Evolutionary conservation across 164 flowering plant genomes (phyloP), one percentile per base, ranked within the genome.

Genomic region (Stephania cephalantha): DNA sequence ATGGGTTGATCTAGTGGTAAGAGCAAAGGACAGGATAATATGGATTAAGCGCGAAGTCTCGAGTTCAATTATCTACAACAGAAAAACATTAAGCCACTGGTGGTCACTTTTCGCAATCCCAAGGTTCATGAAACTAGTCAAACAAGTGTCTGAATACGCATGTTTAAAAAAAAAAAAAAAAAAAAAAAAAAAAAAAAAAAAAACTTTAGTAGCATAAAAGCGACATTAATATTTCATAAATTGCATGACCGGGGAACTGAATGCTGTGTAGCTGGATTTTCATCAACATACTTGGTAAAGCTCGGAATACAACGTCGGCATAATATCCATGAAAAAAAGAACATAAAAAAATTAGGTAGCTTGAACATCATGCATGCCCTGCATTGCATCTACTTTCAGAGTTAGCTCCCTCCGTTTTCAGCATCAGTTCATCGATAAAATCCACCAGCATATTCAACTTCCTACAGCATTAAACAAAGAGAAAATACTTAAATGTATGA

Each of bases 371-470:
- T 3, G 20, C 20, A 55, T 55, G 61, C 18, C 25, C 25, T 25
- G 25, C 20, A 58, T 58, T 9, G n/a, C 64, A 15, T 58, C 20
- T 58, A 58, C 18, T 58, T n/a, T 58, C 64, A 58, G 17, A 58
- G 13, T 15, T 58, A 58, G n/a, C 55, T 3, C 13, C 11, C 64
- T 58, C 5, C 18, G 64, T 58, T 58, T 58, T n/a, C 64, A 66
- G 69, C 66, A 30, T 69, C 70, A 69, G 22, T 17, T 29, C 44
- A 73, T 31, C 12, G 75, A 75, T 65, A 78, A 35, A n/a, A 77
- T 18, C 83, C 83, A 64, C 81, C 78, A 22, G 81, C 78, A 48
- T 50, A 81, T 58, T 81, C 83, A 65, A 78, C 81, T 72, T 81
- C 83, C 83, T 81, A 68, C 65, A 70, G 68, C 17, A 58, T 78